A percentile compares a stretch with the other conserved stretches of the same genome.
Evolutionary conservation across 441 rosid genomes (phyloP).

Genomic region (Rhodomyrtus psidioides): DNA sequence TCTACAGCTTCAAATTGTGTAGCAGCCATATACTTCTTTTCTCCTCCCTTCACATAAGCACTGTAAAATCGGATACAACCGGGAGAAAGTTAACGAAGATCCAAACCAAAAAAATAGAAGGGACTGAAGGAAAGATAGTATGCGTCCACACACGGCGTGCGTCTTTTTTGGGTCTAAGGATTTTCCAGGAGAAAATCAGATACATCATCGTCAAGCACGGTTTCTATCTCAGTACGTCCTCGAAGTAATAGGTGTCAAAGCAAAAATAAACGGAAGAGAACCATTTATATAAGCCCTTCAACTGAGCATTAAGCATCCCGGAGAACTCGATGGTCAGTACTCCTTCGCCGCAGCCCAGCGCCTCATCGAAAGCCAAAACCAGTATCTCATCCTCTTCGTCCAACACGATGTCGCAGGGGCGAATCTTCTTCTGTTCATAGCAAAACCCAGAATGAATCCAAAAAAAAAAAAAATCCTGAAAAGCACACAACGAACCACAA

Average conservation of each 20-base stretch:
- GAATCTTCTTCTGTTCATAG: conserved; percentile 8
- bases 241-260: background rate
- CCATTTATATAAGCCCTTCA: conserved; percentile 35
- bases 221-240: background rate
- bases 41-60: conserved; percentile 18
- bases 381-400: conserved; percentile 31
- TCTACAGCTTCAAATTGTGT: conserved; percentile 38
- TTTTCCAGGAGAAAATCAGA: background rate
- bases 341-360: conserved; percentile 27
- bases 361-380: conserved; percentile 27
- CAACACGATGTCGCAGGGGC: conserved; percentile 20
- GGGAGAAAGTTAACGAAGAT: background rate
- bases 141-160: no score
- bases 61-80: background rate
- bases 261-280: background rate
- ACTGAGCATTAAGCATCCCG: conserved; percentile 26
- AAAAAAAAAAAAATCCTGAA: background rate
- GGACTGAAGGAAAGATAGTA: background rate
- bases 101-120: background rate
- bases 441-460: background rate
- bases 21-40: conserved; percentile 32
- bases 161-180: background rate
- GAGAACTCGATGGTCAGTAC: conserved; percentile 20
- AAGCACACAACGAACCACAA: background rate
- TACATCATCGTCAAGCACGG: background rate